Evolutionary conservation across 2,329 filamentous ascomycete genomes (phyloP), one percentile per base, ranked within the genome.

Genomic region (Fusarium vanettenii): DNA sequence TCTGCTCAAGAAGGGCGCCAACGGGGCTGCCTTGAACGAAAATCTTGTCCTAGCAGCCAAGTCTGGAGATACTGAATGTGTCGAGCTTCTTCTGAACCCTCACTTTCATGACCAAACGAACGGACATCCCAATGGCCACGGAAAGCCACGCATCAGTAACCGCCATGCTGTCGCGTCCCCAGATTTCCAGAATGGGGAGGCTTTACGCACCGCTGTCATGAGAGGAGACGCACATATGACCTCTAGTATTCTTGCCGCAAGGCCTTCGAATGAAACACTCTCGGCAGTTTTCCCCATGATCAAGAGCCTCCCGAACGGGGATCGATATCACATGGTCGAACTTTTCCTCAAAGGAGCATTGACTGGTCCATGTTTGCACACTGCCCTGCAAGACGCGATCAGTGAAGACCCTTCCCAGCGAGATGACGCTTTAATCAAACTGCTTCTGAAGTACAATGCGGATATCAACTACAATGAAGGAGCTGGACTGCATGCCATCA

Each of bases 391-490:
- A 67, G 84, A 87, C 27, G 87, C 87, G n/a, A 86, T 91, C 48
- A 84, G 85, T 16, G 86, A 89, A 48, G 82, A 85, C 14, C 82
- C 84, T 1, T 83, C 85, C 0, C 81, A 83, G 45, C 83, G 88
- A 41, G 89, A 91, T 43, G 85, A 87, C 48, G 82, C 84, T 2
- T 80, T 91, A 13, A 88, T 91, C 64, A 83, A 84, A 8, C 82
- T 91, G 6, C 80, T 91, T 5, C 81, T 91, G 6, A 82, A 84
- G 3, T 82, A 89, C 69, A 86, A 87, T 16, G 87, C 87, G 5
- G 88, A 90, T 57, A 84, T 89, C 41, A 90, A 89, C 71, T 88
- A 87, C 64, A 87, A 87, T 48, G 85, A 87, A 29, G 88, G 88
- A 0, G 82, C 85, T n/a, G 85, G 84, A 3, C 82, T 91, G 16